These are phyloP conservation scores for Lagenaria siceraria DNA, from an alignment of 306 rosid genomes.

Conservation along the genomic window DNA sequence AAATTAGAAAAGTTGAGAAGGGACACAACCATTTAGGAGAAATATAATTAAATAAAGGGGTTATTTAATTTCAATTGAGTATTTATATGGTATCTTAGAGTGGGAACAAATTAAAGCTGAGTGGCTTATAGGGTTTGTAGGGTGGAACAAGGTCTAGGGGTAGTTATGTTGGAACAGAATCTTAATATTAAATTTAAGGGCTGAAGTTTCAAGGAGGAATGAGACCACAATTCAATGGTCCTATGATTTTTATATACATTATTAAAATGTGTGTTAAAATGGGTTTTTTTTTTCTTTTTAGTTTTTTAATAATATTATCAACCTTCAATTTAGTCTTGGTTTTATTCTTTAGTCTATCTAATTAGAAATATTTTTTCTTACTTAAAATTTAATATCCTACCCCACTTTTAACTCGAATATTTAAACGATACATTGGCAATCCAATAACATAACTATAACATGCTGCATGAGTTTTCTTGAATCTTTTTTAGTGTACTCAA, in stretches of 20 bases:
- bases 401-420: too few species aligned
- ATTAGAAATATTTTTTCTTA: not conserved
- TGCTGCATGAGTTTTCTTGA: not conserved
- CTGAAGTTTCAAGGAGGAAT: not conserved
- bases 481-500: not conserved
- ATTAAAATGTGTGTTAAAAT: not conserved
- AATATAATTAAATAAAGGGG: not conserved
- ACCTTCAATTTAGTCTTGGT: not conserved
- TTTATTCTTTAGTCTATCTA: too few species aligned
- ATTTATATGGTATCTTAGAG: not conserved
- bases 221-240: not conserved
- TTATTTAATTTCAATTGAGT: not conserved
- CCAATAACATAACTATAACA: not conserved
- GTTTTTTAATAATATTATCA: not conserved
- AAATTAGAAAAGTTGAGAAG: not conserved
- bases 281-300: not conserved
- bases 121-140: constrained; percentile 3
- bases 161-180: not conserved
- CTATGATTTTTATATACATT: not conserved
- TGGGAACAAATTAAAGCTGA: not conserved
- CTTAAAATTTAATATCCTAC: not conserved
- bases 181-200: not conserved
- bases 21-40: not conserved
- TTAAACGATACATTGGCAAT: not conserved
- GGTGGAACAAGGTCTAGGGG: constrained; percentile 4